Percentiles rank a stretch among this genome's conserved stretches.
Conservation (phyloP, 495 filamentous ascomycete genomes). For the Penicillium arizonense region DNA sequence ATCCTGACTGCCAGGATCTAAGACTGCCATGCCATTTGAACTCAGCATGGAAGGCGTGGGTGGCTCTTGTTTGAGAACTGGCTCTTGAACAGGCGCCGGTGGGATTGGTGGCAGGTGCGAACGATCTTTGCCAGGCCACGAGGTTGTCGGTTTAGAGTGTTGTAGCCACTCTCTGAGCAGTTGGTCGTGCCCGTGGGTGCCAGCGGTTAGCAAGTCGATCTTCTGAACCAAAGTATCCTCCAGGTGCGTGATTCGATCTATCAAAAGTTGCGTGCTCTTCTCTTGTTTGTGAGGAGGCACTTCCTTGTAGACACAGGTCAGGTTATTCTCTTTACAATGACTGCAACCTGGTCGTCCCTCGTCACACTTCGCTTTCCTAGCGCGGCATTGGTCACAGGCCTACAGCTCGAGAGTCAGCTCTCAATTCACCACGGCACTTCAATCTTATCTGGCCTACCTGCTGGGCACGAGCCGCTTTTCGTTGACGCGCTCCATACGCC, state of each 20-base stretch:
- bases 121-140: too few relatives aligned
- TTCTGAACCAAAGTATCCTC: background rate
- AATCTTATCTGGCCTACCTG: conserved; percentile 28
- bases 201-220: too few relatives aligned
- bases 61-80: conserved; percentile 10
- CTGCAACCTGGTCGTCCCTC: conserved; percentile 59
- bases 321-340: conserved; percentile 56
- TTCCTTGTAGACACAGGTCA: conserved; percentile 58
- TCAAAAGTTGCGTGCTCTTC: conserved; percentile 37
- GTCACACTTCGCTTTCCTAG: conserved; percentile 63
- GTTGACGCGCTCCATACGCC: conserved; percentile 36
- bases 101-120: too few relatives aligned
- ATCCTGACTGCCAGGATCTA: background rate
- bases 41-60: background rate
- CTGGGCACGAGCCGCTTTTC: conserved; percentile 41
- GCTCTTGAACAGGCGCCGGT: too few relatives aligned
- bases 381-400: conserved; percentile 62
- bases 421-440: background rate
- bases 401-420: conserved; percentile 18
- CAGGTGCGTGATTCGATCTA: conserved; percentile 29
- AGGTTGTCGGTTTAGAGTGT: too few relatives aligned
- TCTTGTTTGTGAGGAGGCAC: conserved; percentile 59
- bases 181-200: too few relatives aligned
- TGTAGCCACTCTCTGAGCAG: too few relatives aligned
- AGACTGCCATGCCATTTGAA: background rate